Base-by-base conservation (phyloP, 2,329 filamentous ascomycete genomes). In the Epichloe amarillans region DNA sequence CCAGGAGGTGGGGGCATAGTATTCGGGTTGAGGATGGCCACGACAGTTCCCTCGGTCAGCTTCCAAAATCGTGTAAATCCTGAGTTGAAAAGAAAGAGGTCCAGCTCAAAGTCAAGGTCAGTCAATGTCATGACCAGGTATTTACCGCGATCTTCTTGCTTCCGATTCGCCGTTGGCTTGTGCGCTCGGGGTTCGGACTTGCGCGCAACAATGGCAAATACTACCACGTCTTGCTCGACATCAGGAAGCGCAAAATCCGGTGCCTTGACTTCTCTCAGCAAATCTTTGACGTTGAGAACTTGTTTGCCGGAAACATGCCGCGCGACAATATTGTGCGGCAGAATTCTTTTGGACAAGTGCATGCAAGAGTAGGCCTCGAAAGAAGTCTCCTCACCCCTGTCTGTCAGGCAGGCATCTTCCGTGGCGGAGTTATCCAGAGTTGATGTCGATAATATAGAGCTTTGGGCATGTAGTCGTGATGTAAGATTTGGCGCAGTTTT, bases 21-120 rank as follows among this genome's bases (percentile, higher is more conserved):
- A 17, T 75, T 82, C 1, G 93, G 93, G 62, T 98, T 98, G 33
- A 98, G 74, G 26, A 98, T 86, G 5, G 91, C 93, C 51, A 98
- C 74, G 1, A 97, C 77, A 0, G 90, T 96, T n/a, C 93, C 93
- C 2, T 88, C 79, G 0, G 83, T 83, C n/a, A 97, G 72, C 63
- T 95, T 95, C 84, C 91, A 97, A 70, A 93, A 98, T 50, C 86
- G 82, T 15, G 87, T 84, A 60, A 97, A 96, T 6, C 88, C 94
- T 0, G 84, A 82, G 60, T 87, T 86, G 67, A 98, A 98, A 14
- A 98, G 78, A 60, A 89, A 97, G 41, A 97, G 76, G 56, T 97
- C 90, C 12, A 98, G 67, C 59, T 95, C 88, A 80, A 83, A 95
- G 60, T 88, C 84, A 11, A 98, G 72, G 65, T 98, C 91, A 0